Conservation (phyloP, 1,284 basidiomycete genomes). For the Puccinia polysora region DNA sequence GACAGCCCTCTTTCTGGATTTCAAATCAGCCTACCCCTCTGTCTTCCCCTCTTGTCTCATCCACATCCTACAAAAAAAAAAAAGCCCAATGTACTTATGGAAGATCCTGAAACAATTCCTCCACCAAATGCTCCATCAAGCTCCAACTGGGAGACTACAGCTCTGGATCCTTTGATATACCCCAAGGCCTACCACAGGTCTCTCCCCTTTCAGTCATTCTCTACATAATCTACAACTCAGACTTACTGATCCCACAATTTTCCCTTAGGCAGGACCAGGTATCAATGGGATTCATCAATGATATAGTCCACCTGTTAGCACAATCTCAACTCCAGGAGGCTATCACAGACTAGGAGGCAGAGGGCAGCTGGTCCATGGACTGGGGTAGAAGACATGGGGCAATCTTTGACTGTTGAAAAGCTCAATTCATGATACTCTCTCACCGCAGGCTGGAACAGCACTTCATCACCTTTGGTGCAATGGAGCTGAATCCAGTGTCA, state of each 20-base stretch:
- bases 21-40: constrained; percentile 18
- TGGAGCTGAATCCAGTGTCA: background rate
- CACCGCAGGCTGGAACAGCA: background rate
- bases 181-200: background rate
- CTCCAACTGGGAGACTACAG: background rate
- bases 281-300: constrained; percentile 16
- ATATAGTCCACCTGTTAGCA: constrained; percentile 12
- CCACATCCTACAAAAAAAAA: background rate
- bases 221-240: constrained; percentile 29
- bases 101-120: background rate
- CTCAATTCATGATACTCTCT: constrained; percentile 13
- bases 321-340: background rate
- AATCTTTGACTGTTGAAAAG: constrained; percentile 21
- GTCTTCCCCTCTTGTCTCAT: background rate
- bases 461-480: background rate
- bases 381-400: constrained; percentile 11
- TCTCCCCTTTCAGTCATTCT: constrained; percentile 12
- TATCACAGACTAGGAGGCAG: too few species aligned
- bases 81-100: background rate
- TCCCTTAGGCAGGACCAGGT: background rate
- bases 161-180: background rate
- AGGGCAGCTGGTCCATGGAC: background rate
- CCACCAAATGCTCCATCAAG: background rate
- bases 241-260: constrained; percentile 1
- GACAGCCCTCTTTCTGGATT: background rate